A percentile compares a stretch with the other conserved stretches of the same genome.
phyloP scores from a whole-genome alignment of 495 filamentous ascomycete species.

The Lophium mytilinum region DNA sequence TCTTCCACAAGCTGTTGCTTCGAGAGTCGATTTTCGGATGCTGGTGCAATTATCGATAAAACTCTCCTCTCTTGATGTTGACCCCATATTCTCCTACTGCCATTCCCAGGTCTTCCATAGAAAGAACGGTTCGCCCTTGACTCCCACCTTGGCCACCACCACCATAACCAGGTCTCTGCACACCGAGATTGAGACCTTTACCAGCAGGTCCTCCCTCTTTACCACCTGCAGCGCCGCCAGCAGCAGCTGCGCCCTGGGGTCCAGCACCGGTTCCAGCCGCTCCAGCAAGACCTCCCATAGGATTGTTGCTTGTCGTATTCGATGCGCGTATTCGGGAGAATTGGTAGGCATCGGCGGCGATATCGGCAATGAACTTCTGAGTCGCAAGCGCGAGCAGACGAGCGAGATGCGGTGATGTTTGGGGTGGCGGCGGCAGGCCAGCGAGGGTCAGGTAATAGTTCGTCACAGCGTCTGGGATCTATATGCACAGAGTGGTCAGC shows the following conservation, averaged over 20 bases:
- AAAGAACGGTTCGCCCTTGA: conserved; percentile 87
- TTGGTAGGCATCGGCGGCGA: conserved; percentile 95
- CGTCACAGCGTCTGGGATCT: conserved; percentile 98
- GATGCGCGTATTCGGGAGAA: conserved; percentile 89
- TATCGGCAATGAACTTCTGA: conserved; percentile 96
- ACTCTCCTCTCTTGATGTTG: conserved; percentile 93
- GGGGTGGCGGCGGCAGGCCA: conserved; percentile 80
- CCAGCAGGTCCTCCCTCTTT: conserved; percentile 28
- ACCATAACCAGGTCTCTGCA: conserved; percentile 84
- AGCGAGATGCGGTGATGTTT: conserved; percentile 78
- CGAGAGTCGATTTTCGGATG: no score
- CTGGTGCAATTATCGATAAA: conserved; percentile 64
- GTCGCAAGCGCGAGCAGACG: conserved; percentile 91
- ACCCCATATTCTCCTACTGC: conserved; percentile 95
- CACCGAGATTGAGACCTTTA: conserved; percentile 62
- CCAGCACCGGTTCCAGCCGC: conserved; percentile 61
- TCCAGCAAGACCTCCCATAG: conserved; percentile 76
- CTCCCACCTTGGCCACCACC: conserved; percentile 86
- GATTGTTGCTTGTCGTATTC: conserved; percentile 74
- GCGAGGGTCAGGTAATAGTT: conserved; percentile 95
- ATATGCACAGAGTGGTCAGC: not conserved
- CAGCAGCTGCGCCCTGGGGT: conserved; percentile 45
- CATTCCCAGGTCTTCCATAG: conserved; percentile 98
- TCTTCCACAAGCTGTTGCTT: no score
- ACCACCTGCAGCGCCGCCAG: conserved; percentile 45